These are phyloP conservation scores for Trametes coccinea DNA, from an alignment of 768 basidiomycete genomes.

Conservation along the genomic window DNA sequence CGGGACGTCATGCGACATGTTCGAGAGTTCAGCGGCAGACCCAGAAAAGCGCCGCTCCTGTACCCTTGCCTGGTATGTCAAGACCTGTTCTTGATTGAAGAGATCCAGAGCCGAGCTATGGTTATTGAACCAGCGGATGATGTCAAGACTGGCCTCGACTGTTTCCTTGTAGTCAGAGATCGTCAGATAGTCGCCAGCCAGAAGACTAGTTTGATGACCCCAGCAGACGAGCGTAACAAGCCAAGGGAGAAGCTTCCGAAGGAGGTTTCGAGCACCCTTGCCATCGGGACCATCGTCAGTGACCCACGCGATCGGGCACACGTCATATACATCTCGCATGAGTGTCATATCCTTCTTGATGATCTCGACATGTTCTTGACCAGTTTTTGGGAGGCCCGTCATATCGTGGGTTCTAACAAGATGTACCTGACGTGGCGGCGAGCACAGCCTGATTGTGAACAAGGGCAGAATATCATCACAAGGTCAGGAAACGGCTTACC, in stretches of 20 bases:
- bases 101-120: slow-evolving; percentile 26
- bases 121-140: slow-evolving; percentile 35
- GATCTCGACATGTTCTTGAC: slow-evolving; percentile 11
- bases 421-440: not conserved
- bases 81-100: slow-evolving; percentile 20
- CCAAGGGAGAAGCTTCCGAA: not conserved
- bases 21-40: too few relatives aligned
- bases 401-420: slow-evolving; percentile 16
- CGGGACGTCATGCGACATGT: too few relatives aligned
- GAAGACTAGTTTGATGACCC: slow-evolving; percentile 31
- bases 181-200: slow-evolving; percentile 31
- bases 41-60: too few relatives aligned
- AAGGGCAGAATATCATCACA: too few relatives aligned
- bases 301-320: slow-evolving; percentile 9
- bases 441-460: too few relatives aligned
- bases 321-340: slow-evolving; percentile 2
- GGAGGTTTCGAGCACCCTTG: slow-evolving; percentile 12
- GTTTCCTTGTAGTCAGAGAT: not conserved
- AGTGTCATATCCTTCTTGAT: slow-evolving; percentile 14
- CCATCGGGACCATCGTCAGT: slow-evolving; percentile 24
- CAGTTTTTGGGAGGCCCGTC: slow-evolving; percentile 16
- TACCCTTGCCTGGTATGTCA: not conserved
- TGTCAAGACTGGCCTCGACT: slow-evolving; percentile 13
- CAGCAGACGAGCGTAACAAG: slow-evolving; percentile 21
- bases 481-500: slow-evolving; percentile 2